Evolutionary conservation across 2,329 filamentous ascomycete genomes (phyloP).

Genomic region (Bimuria novae-zelandiae): DNA sequence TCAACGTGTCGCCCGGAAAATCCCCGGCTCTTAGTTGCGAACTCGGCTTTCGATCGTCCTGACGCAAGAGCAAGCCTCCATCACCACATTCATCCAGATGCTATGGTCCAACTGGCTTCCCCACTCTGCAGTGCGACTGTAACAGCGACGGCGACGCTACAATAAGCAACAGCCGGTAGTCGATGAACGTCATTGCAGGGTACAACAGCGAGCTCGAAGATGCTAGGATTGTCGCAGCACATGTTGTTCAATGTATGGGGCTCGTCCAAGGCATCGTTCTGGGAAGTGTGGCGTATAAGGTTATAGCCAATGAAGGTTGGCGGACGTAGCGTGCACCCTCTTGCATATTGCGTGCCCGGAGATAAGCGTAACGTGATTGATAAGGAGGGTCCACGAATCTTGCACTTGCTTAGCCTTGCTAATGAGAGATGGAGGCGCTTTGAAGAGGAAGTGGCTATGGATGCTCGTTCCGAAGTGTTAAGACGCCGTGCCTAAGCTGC

Average conservation of each 20-base stretch:
- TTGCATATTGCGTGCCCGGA: conserved; percentile 18
- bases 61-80: conserved; percentile 5
- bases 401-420: background rate
- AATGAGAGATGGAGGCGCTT: background rate
- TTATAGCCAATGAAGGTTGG: background rate
- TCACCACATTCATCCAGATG: background rate
- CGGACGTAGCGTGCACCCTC: conserved; percentile 10
- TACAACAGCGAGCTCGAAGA: background rate
- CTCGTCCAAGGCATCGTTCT: background rate
- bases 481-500: no score
- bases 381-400: background rate
- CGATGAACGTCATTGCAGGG: conserved; percentile 6
- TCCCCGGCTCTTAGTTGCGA: background rate
- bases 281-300: background rate
- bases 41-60: background rate
- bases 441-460: no score
- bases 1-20: background rate
- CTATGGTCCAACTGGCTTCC: background rate
- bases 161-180: background rate
- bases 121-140: background rate
- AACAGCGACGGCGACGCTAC: background rate
- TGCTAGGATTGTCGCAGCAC: background rate
- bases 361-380: conserved; percentile 5
- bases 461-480: no score
- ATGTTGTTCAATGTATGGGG: background rate